Percentiles rank a stretch among this genome's conserved stretches.
These are phyloP conservation scores for Globisporangium sylvaticum DNA, from an alignment of 352 stramenopile genomes.

Conservation along the genomic window DNA sequence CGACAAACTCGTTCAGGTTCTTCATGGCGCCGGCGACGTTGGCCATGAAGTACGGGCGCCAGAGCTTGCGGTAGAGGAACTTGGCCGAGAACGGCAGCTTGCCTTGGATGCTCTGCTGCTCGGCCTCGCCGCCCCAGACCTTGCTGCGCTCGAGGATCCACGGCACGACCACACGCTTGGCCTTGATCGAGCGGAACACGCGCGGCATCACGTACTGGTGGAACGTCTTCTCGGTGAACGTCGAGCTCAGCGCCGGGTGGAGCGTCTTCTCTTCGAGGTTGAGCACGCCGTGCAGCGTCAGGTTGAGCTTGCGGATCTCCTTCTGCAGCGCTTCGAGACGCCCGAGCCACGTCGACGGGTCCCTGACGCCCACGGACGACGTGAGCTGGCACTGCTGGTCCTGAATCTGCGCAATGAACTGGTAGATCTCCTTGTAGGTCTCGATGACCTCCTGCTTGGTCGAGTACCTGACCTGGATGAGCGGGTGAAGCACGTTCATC, in stretches of 20 bases:
- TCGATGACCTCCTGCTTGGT: slow-evolving; percentile 58
- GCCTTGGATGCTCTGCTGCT: slow-evolving; percentile 61
- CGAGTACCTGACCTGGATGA: slow-evolving; percentile 46
- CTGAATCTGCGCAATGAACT: slow-evolving; percentile 54
- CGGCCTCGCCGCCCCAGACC: slow-evolving; percentile 70
- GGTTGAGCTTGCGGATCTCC: slow-evolving; percentile 62
- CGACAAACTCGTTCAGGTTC: slow-evolving; percentile 71
- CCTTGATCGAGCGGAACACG: slow-evolving; percentile 68
- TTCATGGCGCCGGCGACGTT: slow-evolving; percentile 80
- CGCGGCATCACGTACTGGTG: slow-evolving; percentile 70
- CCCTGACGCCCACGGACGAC: slow-evolving; percentile 32
- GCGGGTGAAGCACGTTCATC: slow-evolving; percentile 46
- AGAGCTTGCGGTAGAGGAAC: slow-evolving; percentile 84
- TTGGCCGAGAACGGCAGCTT: slow-evolving; percentile 74
- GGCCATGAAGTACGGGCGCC: slow-evolving; percentile 76
- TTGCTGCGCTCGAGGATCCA: slow-evolving; percentile 86
- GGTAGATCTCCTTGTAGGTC: slow-evolving; percentile 67
- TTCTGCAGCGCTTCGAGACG: slow-evolving; percentile 63
- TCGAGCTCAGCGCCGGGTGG: slow-evolving; percentile 45
- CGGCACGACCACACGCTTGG: slow-evolving; percentile 77
- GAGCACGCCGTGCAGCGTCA: slow-evolving; percentile 59
- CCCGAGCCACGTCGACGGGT: slow-evolving; percentile 46
- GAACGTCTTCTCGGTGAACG: slow-evolving; percentile 76
- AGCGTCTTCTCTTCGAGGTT: slow-evolving; percentile 75
- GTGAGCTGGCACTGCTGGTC: slow-evolving; percentile 48